phyloP scores from a whole-genome alignment of 345 rosid species.

The Firmiana major region DNA sequence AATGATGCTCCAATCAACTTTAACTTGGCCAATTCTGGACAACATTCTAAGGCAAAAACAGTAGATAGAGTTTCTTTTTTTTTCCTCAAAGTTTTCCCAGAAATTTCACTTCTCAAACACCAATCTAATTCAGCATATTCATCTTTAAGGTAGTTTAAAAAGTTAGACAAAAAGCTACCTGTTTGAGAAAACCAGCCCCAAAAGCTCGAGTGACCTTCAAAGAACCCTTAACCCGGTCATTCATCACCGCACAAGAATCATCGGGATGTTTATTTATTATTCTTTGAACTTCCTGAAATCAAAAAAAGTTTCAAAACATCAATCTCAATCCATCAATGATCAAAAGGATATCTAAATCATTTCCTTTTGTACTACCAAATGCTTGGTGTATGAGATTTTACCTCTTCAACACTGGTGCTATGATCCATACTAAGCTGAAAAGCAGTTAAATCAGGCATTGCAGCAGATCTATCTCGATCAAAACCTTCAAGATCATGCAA shows the following conservation, averaged over 20 bases:
- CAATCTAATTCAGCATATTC: background rate
- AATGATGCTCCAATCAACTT: background rate
- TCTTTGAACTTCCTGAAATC: conserved; percentile 75
- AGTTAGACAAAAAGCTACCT: conserved; percentile 37
- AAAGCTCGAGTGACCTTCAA: conserved; percentile 95
- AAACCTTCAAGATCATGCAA: conserved; percentile 55
- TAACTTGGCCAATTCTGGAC: background rate
- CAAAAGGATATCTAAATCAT: background rate
- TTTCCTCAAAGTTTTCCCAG: background rate
- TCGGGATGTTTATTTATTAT: conserved; percentile 77
- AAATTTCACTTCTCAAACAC: background rate
- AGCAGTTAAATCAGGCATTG: conserved; percentile 39
- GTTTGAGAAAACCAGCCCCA: conserved; percentile 92
- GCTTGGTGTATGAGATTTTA: conserved; percentile 14
- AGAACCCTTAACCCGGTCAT: conserved; percentile 89
- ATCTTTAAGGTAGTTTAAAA: background rate
- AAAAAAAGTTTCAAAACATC: conserved; percentile 6
- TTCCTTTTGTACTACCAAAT: background rate
- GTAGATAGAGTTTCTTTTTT: background rate
- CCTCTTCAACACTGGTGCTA: conserved; percentile 81
- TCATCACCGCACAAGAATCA: conserved; percentile 62
- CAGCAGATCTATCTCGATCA: conserved; percentile 35
- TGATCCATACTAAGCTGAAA: conserved; percentile 82
- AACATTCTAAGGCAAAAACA: background rate
- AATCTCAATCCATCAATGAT: background rate